phyloP scores from a whole-genome alignment of 192 early-diverging fungal genomes.

The Lunasporangiospora selenospora region DNA sequence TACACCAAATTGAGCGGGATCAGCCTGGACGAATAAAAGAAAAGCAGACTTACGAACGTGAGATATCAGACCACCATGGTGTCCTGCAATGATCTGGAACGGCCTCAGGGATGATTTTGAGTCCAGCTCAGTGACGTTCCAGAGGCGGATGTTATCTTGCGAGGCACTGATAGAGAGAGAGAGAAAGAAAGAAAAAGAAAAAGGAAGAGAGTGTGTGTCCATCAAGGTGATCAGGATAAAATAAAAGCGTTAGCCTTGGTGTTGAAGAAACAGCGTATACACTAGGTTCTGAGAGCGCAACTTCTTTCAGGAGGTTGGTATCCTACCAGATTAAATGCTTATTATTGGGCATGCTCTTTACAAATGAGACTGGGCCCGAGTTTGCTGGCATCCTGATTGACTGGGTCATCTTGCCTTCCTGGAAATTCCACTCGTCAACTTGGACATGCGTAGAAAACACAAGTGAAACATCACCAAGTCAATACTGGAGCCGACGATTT shows the following conservation, averaged over 20 bases:
- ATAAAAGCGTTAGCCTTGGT: too few species aligned
- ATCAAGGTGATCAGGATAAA: too few species aligned
- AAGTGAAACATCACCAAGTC: too few species aligned
- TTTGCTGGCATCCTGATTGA: constrained; percentile 84
- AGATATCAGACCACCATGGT: constrained; percentile 89
- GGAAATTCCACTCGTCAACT: constrained; percentile 93
- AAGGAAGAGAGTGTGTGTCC: too few species aligned
- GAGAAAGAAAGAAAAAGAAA: too few species aligned
- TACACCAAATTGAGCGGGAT: background rate
- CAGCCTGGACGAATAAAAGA: background rate
- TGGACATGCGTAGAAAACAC: background rate
- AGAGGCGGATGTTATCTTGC: constrained; percentile 90
- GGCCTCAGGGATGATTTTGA: constrained; percentile 47
- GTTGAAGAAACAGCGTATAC: background rate
- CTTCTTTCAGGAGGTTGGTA: background rate
- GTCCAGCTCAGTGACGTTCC: constrained; percentile 71
- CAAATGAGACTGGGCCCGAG: constrained; percentile 87
- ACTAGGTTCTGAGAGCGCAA: background rate
- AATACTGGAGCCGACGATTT: too few species aligned
- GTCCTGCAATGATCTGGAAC: constrained; percentile 94
- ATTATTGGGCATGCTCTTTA: constrained; percentile 79
- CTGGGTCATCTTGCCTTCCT: constrained; percentile 66
- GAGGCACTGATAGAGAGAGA: constrained; percentile 68
- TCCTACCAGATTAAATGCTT: constrained; percentile 84
- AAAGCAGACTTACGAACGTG: constrained; percentile 67